Evolutionary conservation across 352 stramenopile genomes (phyloP), one percentile per base, ranked within the genome.

Genomic region (Globisporangium solare): DNA sequence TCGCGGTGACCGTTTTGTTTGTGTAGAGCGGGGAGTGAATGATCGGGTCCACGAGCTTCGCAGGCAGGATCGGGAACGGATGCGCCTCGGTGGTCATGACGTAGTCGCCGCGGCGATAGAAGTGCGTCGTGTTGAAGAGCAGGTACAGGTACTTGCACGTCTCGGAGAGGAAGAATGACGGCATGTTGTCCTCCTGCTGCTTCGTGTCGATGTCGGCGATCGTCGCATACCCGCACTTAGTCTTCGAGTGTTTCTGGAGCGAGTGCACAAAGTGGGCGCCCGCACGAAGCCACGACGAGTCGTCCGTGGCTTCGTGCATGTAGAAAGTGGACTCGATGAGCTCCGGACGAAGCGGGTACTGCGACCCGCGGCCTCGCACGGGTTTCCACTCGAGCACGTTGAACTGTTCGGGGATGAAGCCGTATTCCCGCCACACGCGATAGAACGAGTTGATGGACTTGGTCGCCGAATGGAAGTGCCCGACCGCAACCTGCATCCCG

Each of bases 111-210:
- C 89, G 61, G 35, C 86, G 78, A 27, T 98, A 71, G 56, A 97
- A 92, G 51, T 98, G 95, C 21, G 91, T 90, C 43, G 72, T 86
- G 63, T 91, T 86, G 52, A 92, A 99, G 5, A 98, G 89, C 49
- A 99, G 61, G 71, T 98, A 99, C 3, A 99, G 76, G 71, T 99
- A 99, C 71, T 99, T 99, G 68, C 97, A 88, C 13, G 97, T 99
- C 74, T 99, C 98, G 12, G 91, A 98, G 0, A 99, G 79, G 65
- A 99, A 99, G 65, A 98, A 99, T 6, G 89, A 98, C 46, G 96
- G 96, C 97, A 99, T 99, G 62, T 96, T 88, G 61, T 99, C 89
- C 17, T 97, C 78, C 47, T 98, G 82, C 76, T 80, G 57, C 68
- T 92, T 79, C 10, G 79, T 88, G 56, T 95, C 76, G 14, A 98